Percentiles rank a stretch among this genome's conserved stretches.
Evolutionary conservation across 441 rosid species (phyloP).

Genomic region (Croton setiger): DNA sequence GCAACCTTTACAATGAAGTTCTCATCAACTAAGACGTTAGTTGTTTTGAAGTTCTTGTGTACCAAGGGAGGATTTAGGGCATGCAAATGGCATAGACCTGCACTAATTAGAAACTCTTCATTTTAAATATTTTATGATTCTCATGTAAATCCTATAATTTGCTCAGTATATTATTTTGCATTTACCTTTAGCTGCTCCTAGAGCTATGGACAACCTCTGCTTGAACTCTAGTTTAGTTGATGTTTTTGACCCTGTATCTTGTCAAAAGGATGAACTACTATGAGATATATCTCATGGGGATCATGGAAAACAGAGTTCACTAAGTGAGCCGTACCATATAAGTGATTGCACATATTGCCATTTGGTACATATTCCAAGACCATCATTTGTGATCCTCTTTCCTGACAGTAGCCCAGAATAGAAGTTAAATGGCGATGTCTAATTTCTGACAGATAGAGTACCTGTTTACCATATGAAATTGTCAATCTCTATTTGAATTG

Average conservation of each 20-base stretch:
- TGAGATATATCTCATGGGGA: slow-evolving; percentile 4
- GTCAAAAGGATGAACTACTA: slow-evolving; percentile 14
- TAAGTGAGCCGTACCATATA: slow-evolving; percentile 39
- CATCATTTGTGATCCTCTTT: slow-evolving; percentile 46
- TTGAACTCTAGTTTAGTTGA: slow-evolving; percentile 57
- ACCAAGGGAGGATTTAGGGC: slow-evolving; percentile 49
- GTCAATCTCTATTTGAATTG: slow-evolving; percentile 10
- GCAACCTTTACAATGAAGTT: slow-evolving; percentile 57
- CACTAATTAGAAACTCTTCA: slow-evolving; percentile 24
- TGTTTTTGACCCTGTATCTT: slow-evolving; percentile 33
- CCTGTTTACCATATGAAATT: slow-evolving; percentile 35
- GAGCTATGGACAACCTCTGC: slow-evolving; percentile 55
- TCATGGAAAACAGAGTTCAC: slow-evolving; percentile 6
- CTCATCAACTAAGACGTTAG: slow-evolving; percentile 67
- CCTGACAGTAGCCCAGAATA: slow-evolving; percentile 59
- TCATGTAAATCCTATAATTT: slow-evolving; percentile 1
- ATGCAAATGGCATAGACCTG: slow-evolving; percentile 63
- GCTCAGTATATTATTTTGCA: slow-evolving; percentile 8
- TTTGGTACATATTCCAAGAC: slow-evolving; percentile 56
- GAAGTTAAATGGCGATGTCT: slow-evolving; percentile 53
- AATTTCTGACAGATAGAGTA: slow-evolving; percentile 45
- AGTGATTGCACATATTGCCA: slow-evolving; percentile 51
- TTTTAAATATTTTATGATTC: slow-evolving; percentile 4
- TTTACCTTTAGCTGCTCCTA: slow-evolving; percentile 73
- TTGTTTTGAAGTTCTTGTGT: slow-evolving; percentile 62